These are phyloP conservation scores for Penicillium lividum DNA, from an alignment of 495 filamentous ascomycete genomes.

Conservation along the genomic window DNA sequence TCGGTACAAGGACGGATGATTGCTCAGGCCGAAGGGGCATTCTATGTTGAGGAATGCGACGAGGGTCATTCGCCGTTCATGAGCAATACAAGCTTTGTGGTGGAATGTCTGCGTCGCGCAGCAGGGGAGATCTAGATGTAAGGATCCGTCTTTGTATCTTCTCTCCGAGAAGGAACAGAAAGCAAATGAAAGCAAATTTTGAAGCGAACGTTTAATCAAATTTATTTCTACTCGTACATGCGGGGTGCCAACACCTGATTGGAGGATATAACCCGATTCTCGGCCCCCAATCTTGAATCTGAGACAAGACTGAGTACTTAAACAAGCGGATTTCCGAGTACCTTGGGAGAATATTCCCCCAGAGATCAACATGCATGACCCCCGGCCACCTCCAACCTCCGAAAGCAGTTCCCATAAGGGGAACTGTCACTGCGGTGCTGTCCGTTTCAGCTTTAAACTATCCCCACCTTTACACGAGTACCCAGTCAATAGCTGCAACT, in stretches of 20 bases:
- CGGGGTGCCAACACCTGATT: not conserved
- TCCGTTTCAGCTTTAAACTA: constrained; percentile 6
- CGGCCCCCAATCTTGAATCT: not conserved
- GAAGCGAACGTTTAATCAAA: too few relatives aligned
- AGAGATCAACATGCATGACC: not conserved
- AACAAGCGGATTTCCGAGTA: not conserved
- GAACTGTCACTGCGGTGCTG: constrained; percentile 16
- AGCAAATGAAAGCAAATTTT: too few relatives aligned
- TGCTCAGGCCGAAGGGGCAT: constrained; percentile 24
- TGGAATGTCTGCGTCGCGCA: constrained; percentile 26
- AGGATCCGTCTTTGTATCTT: not conserved
- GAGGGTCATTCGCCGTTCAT: constrained; percentile 36
- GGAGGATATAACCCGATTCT: not conserved
- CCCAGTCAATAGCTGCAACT: constrained; percentile 37
- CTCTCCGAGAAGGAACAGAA: too few relatives aligned
- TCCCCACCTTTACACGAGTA: constrained; percentile 27
- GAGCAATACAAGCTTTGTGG: constrained; percentile 30
- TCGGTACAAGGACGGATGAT: constrained; percentile 29
- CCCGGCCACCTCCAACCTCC: constrained; percentile 7
- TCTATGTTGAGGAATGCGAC: constrained; percentile 30
- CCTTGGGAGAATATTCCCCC: not conserved
- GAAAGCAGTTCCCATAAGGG: constrained; percentile 11
- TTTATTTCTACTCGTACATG: too few relatives aligned
- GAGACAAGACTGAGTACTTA: not conserved
- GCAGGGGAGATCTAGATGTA: constrained; percentile 15